These are phyloP conservation scores for Viola pubescens DNA, from an alignment of 441 rosid species.

Conservation along the genomic window DNA sequence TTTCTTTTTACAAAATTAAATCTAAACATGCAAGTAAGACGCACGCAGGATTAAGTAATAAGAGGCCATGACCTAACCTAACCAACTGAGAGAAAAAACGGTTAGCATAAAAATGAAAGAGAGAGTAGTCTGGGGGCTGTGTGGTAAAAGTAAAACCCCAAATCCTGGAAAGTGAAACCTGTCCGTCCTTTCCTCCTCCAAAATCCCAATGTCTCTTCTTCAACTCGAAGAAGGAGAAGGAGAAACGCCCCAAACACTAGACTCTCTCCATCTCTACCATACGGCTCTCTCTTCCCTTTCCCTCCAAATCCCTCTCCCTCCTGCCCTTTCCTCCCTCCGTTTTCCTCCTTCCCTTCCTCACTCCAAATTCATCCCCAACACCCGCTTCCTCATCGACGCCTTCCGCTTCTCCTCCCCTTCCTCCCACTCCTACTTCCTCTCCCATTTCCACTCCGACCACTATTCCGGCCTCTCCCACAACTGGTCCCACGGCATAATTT, in stretches of 20 bases:
- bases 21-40: too few relatives aligned
- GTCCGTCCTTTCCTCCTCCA: background rate
- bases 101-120: too few relatives aligned
- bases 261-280: conserved; percentile 42
- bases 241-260: conserved; percentile 33
- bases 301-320: conserved; percentile 29
- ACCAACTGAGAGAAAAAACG: too few relatives aligned
- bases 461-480: conserved; percentile 59
- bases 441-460: conserved; percentile 91
- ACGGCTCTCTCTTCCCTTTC: conserved; percentile 2
- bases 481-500: conserved; percentile 71
- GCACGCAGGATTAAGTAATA: too few relatives aligned
- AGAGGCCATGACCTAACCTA: too few relatives aligned
- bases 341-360: conserved; percentile 31
- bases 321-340: conserved; percentile 28
- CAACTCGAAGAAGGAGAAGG: background rate
- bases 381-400: conserved; percentile 69
- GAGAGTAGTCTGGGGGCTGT: too few relatives aligned
- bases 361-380: conserved; percentile 59
- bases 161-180: too few relatives aligned
- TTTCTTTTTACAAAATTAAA: too few relatives aligned
- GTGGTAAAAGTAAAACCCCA: too few relatives aligned
- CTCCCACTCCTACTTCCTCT: conserved; percentile 59
- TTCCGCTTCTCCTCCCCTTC: conserved; percentile 51
- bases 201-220: background rate